Conservation (phyloP, 2,329 filamentous ascomycete genomes). For the Cytospora mali region DNA sequence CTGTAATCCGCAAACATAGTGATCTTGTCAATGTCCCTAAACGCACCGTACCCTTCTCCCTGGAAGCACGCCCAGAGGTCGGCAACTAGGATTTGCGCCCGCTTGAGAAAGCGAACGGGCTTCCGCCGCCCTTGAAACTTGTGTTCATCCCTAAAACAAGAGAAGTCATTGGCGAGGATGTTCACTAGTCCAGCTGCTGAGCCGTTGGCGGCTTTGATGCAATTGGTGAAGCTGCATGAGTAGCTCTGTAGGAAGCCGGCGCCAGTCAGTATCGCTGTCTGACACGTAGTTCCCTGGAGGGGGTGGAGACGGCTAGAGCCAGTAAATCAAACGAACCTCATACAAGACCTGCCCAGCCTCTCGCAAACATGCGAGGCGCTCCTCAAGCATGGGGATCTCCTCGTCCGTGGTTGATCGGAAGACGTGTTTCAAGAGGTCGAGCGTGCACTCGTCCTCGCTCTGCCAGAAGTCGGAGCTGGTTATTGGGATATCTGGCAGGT, state of each 20-base stretch:
- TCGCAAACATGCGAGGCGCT: slow-evolving; percentile 76
- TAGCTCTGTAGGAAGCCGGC: slow-evolving; percentile 61
- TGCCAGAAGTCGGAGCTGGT: slow-evolving; percentile 88
- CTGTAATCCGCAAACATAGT: slow-evolving; percentile 99
- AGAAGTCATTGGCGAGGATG: slow-evolving; percentile 77
- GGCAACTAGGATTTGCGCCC: slow-evolving; percentile 93
- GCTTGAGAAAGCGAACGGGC: slow-evolving; percentile 82
- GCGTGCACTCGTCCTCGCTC: slow-evolving; percentile 72
- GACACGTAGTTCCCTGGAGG: slow-evolving; percentile 27
- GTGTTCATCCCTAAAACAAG: slow-evolving; percentile 83
- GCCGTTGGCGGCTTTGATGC: slow-evolving; percentile 72
- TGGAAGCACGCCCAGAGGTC: slow-evolving; percentile 97
- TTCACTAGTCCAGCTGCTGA: slow-evolving; percentile 89
- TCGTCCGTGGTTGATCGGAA: slow-evolving; percentile 88
- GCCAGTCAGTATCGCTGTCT: slow-evolving; percentile 31
- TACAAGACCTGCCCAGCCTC: slow-evolving; percentile 82
- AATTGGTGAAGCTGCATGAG: slow-evolving; percentile 70
- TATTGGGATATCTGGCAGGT: slow-evolving; percentile 72
- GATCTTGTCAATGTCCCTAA: slow-evolving; percentile 89
- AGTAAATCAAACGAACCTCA: slow-evolving; percentile 56
- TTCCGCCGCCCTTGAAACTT: slow-evolving; percentile 70
- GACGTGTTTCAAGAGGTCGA: slow-evolving; percentile 72
- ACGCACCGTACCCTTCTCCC: slow-evolving; percentile 75
- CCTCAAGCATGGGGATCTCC: slow-evolving; percentile 79
- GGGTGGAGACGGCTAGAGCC: neutral